Evolutionary conservation across 2,329 filamentous ascomycete species (phyloP), one percentile per base, ranked within the genome.

Genomic region (Penicillium sp.): DNA sequence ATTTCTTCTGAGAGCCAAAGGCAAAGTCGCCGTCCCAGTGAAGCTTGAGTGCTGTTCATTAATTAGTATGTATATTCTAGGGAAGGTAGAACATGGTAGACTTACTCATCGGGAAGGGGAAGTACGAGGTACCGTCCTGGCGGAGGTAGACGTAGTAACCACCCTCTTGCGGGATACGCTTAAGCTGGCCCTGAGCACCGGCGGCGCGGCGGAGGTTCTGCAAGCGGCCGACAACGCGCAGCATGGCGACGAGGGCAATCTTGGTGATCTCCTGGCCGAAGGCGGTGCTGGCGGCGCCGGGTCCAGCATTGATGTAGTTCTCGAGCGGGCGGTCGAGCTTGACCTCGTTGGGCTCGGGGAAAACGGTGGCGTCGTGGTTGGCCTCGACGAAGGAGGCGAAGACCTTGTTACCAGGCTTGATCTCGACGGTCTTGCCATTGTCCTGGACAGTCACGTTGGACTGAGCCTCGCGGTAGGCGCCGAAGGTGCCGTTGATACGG

Each of bases 121-220:
- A 75, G 49, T 71, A 72, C 13, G 65, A 66, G 11, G 77, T 75
- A 67, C 80, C 79, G 53, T 85, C 79, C 61, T 82, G 76, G 25
- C 75, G 73, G 69, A 85, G 67, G 57, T 84, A 86, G 5, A 75
- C 64, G 7, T 68, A 75, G 57, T 73, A 74, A 0, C 76, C 77
- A 0, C 72, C 76, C 0, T 70, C 66, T 6, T 70, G 68, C 0
- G 68, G 62, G 2, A 85, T 69, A 66, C 77, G 82, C 70, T 85
- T 84, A 47, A 87, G 59, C 54, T 78, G 65, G 0, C 84, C 84
- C 61, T 83, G 78, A 0, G 74, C 64, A 0, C 84, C 84, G 0
- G 75, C 67, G 0, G 76, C 79, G 18, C 79, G 70, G 4, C 78
- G 67, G 8, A 88, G 58, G 37, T 78, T 79, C 48, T 75, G 70